phyloP scores from a whole-genome alignment of 768 basidiomycete species.

The Pulveroboletus sp. region DNA sequence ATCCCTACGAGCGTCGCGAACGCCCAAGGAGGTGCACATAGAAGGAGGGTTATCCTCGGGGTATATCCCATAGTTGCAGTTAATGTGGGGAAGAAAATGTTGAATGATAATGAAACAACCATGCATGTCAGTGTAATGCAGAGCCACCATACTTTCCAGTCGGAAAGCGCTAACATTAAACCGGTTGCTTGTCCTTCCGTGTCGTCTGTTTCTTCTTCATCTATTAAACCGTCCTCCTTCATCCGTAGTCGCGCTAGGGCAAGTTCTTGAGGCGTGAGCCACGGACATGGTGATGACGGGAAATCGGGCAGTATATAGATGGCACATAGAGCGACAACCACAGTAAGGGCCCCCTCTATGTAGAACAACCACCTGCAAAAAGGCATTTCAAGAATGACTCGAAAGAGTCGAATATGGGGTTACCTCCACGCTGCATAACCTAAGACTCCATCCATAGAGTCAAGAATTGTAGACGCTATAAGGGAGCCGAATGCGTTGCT shows the following conservation, averaged over 20 bases:
- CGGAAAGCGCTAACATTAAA: slow-evolving; percentile 57
- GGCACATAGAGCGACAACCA: slow-evolving; percentile 47
- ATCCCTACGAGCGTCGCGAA: slow-evolving; percentile 61
- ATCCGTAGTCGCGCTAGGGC: slow-evolving; percentile 58
- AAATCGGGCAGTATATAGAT: slow-evolving; percentile 75
- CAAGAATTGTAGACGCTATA: slow-evolving; percentile 73
- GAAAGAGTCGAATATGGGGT: slow-evolving; percentile 11
- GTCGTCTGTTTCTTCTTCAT: slow-evolving; percentile 42
- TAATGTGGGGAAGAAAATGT: slow-evolving; percentile 79
- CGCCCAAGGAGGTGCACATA: slow-evolving; percentile 71
- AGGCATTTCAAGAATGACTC: neutral
- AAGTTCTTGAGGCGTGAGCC: slow-evolving; percentile 58
- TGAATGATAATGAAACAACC: slow-evolving; percentile 64
- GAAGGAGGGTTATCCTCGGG: slow-evolving; percentile 61
- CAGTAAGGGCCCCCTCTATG: slow-evolving; percentile 59
- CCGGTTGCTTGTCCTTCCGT: slow-evolving; percentile 38
- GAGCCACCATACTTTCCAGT: slow-evolving; percentile 87
- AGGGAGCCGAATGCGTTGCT: slow-evolving; percentile 82
- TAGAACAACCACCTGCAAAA: slow-evolving; percentile 66
- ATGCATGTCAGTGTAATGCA: slow-evolving; percentile 59
- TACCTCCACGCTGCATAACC: slow-evolving; percentile 76
- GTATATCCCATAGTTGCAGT: slow-evolving; percentile 68
- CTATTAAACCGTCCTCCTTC: slow-evolving; percentile 61
- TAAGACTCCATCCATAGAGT: slow-evolving; percentile 64
- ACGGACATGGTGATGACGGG: slow-evolving; percentile 54